Percentiles rank a stretch among this genome's conserved stretches.
Evolutionary conservation across 192 early-diverging fungal genomes (phyloP).

Genomic region (Linnemannia hyalina): DNA sequence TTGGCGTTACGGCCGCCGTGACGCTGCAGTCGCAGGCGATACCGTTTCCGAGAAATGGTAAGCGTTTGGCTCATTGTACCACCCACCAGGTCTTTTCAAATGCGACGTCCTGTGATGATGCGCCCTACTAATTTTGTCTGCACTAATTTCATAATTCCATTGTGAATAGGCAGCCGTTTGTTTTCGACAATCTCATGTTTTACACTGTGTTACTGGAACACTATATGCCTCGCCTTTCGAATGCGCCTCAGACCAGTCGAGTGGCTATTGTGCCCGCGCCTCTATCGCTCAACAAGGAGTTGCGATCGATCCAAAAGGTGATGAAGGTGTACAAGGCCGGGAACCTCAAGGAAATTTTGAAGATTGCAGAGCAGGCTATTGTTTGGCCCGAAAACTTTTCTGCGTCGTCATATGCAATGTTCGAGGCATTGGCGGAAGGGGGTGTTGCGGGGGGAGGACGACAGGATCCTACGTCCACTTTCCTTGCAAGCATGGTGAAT

Average conservation of each 20-base stretch:
- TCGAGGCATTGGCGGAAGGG: constrained; percentile 31
- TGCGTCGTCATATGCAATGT: constrained; percentile 26
- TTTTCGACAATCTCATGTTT: constrained; percentile 52
- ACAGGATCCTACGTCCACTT: constrained; percentile 35
- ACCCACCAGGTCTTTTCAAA: too few relatives aligned
- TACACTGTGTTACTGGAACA: constrained; percentile 37
- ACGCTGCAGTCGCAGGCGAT: constrained; percentile 28
- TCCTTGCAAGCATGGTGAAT: constrained; percentile 31
- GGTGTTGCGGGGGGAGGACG: background rate
- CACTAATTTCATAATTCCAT: too few relatives aligned
- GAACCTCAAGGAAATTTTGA: constrained; percentile 48
- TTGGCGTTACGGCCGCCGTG: constrained; percentile 47
- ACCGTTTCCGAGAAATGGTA: constrained; percentile 45
- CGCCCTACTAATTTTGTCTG: background rate
- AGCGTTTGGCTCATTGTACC: background rate
- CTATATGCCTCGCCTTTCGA: constrained; percentile 39
- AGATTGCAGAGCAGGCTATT: constrained; percentile 46
- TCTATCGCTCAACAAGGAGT: constrained; percentile 30
- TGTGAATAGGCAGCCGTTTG: constrained; percentile 39
- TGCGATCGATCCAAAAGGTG: constrained; percentile 45
- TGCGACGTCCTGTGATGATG: background rate
- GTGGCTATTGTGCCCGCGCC: constrained; percentile 17
- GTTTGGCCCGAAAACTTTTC: constrained; percentile 47
- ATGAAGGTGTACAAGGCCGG: constrained; percentile 40
- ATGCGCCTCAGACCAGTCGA: constrained; percentile 29